Base-by-base conservation (phyloP, 2,329 filamentous ascomycete genomes). In the Berkeleyomyces rouxiae region DNA sequence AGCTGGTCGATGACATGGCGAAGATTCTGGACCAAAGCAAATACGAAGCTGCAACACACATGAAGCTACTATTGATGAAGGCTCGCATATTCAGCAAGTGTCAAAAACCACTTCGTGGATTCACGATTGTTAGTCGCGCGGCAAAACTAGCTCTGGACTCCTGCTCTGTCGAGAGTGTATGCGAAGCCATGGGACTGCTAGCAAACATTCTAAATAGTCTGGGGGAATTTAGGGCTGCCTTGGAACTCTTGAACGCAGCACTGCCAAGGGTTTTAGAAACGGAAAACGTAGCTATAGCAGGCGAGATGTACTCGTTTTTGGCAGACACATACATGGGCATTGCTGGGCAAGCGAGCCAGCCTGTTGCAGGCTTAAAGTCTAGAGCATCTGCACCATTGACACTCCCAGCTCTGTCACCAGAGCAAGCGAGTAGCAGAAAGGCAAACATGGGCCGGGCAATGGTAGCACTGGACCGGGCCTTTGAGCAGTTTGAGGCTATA, bases 241-340 rank as follows among this genome's bases (percentile, higher is more conserved):
- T 74, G 3, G 76, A 82, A 51, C 75, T 96, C 36, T 73, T 95
- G 3, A 76, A 82, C 60, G 83, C 83, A 1, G 78, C 88, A 7
- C 78, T 95, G 65, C 90, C 91, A 3, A 84, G 90, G 66, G 82
- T 87, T 31, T 76, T 95, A 1, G 89, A 95, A 72, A 82, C 82
- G 59, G 82, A 84, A 60, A 82, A 86, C 57, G 75, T 78, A 1
- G 77, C 76, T 57, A 75, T 89, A 11, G 78, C 79, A 0, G 90
- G 84, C 0, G 78, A 77, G 31, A 78, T 90, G 16, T 92, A 91
- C 71, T 80, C 81, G 1, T 72, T 82, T 31, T 79, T 95, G 2
- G 87, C 82, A 0, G 90, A 96, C 70, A 85, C 88, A 0, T 82
- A 85, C 67, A 87, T 95, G 76, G 90, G 90, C 0, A 74, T 88